phyloP scores from a whole-genome alignment of 345 rosid species.

The Syzygium jambos region DNA sequence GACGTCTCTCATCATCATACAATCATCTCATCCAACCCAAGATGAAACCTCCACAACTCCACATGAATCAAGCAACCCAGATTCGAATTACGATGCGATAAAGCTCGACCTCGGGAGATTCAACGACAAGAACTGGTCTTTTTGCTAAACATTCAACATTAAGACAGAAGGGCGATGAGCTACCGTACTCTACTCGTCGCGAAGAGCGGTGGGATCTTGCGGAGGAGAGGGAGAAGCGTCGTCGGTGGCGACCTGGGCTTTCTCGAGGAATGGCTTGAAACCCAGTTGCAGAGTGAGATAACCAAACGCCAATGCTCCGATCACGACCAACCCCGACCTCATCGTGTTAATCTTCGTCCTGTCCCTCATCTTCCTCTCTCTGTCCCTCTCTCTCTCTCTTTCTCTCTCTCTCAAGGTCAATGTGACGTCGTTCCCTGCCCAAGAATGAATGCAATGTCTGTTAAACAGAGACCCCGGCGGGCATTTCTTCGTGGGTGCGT shows the following conservation, averaged over 20 bases:
- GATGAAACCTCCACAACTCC: not conserved
- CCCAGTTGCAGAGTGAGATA: slow-evolving; percentile 56
- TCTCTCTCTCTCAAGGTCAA: rapidly evolving
- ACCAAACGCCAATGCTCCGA: slow-evolving; percentile 69
- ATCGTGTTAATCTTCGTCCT: slow-evolving; percentile 33
- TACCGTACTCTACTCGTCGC: not conserved
- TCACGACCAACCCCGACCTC: slow-evolving; percentile 43
- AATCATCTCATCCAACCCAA: not conserved
- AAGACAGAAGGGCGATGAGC: not conserved
- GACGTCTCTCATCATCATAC: not conserved
- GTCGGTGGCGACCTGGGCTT: slow-evolving; percentile 21
- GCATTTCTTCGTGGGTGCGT: not conserved
- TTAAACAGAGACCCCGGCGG: not conserved
- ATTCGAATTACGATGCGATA: not conserved
- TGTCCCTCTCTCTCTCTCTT: no score
- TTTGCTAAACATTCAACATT: not conserved
- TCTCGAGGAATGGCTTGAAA: slow-evolving; percentile 58
- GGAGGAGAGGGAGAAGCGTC: not conserved
- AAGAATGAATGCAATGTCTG: not conserved
- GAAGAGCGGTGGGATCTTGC: not conserved
- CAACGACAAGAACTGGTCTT: not conserved
- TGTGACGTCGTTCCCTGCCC: not conserved
- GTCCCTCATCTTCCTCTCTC: not conserved
- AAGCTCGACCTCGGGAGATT: not conserved
- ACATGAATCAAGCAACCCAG: not conserved